Evolutionary conservation across 108 stramenopile genomes (phyloP).

Genomic region (Licmophora abbreviata): DNA sequence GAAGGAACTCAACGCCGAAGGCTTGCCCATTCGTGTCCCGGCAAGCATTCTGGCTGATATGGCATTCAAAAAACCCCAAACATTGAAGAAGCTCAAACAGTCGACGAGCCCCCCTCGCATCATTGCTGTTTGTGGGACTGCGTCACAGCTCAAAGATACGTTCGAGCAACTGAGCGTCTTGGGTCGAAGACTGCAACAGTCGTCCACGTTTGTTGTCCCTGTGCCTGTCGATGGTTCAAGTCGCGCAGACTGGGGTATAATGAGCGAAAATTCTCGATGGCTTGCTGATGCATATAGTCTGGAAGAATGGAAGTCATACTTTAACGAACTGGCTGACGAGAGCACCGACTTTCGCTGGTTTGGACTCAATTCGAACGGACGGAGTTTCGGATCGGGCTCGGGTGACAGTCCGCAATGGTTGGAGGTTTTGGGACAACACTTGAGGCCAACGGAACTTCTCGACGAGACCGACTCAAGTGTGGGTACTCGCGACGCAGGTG

Average conservation of each 20-base stretch:
- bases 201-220: conserved; percentile 40
- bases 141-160: conserved; percentile 23
- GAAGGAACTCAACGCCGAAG: conserved; percentile 65
- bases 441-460: conserved; percentile 51
- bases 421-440: conserved; percentile 60
- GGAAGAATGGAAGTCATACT: conserved; percentile 48
- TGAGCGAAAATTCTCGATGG: conserved; percentile 25
- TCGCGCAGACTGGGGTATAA: conserved; percentile 30
- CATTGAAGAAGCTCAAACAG: conserved; percentile 13
- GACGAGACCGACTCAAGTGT: conserved; percentile 30
- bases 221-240: conserved; percentile 56
- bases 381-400: conserved; percentile 67
- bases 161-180: conserved; percentile 30
- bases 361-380: conserved; percentile 61
- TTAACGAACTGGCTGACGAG: conserved; percentile 27
- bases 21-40: conserved; percentile 42
- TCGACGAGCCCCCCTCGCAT: conserved; percentile 22
- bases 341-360: conserved; percentile 55
- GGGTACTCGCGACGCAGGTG: conserved; percentile 5
- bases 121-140: conserved; percentile 49
- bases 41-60: conserved; percentile 31
- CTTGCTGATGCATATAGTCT: conserved; percentile 43
- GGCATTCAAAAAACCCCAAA: conserved; percentile 12
- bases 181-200: conserved; percentile 47
- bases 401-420: conserved; percentile 42